A percentile compares a stretch with the other conserved stretches of the same genome.
Evolutionary conservation across 164 flowering plant genomes (phyloP).

Genomic region (Vitis rotundifolia): DNA sequence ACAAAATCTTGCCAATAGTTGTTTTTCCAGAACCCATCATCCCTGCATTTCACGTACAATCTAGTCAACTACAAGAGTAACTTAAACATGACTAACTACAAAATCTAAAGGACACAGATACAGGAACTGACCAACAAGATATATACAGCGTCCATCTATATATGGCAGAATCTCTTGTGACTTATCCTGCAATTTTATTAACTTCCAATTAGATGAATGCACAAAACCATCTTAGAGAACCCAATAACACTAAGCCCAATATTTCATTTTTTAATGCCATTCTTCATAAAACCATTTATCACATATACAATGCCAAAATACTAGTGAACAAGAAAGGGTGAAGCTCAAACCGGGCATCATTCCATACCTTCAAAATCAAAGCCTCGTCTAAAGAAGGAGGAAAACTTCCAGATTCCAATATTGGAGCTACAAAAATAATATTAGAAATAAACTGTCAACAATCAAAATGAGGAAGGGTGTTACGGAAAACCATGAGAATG

Average conservation of each 20-base stretch:
- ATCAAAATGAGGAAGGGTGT: neutral
- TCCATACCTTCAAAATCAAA: constrained; percentile 58
- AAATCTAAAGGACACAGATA: constrained; percentile 2
- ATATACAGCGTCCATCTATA: constrained; percentile 76
- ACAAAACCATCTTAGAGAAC: neutral
- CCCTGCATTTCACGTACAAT: constrained; percentile 47
- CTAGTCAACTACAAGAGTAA: constrained; percentile 3
- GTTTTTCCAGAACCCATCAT: constrained; percentile 99
- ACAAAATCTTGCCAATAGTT: constrained; percentile 81
- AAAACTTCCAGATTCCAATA: constrained; percentile 43
- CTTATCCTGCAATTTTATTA: constrained; percentile 65
- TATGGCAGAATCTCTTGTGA: constrained; percentile 63
- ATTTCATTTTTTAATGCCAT: neutral
- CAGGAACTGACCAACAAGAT: constrained; percentile 87
- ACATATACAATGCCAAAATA: constrained; percentile 5
- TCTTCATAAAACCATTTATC: neutral
- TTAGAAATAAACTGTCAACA: neutral
- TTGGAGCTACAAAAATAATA: constrained; percentile 43
- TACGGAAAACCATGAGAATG: too few species aligned
- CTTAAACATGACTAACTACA: neutral
- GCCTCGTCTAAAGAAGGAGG: constrained; percentile 47
- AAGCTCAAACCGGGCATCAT: neutral
- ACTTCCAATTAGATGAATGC: constrained; percentile 18
- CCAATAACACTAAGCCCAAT: neutral
- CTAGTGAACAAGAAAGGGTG: neutral